A percentile compares a stretch with the other conserved stretches of the same genome.
Evolutionary conservation across 148 eudicot genomes (phyloP).

Genomic region (Simmondsia chinensis): DNA sequence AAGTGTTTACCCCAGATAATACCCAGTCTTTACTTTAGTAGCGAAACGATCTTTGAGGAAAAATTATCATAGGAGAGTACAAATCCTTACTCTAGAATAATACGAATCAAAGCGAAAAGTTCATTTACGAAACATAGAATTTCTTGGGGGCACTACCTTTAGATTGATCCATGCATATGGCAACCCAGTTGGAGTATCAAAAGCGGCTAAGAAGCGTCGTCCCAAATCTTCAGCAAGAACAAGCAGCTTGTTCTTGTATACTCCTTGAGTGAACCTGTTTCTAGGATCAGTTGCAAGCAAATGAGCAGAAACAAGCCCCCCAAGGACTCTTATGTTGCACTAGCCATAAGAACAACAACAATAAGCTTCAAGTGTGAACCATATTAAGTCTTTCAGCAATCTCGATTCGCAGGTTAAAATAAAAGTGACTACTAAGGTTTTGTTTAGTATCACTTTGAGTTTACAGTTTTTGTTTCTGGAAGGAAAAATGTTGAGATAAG

Average conservation of each 20-base stretch:
- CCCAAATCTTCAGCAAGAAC: constrained; percentile 84
- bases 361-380: constrained; percentile 9
- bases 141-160: constrained; percentile 73
- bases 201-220: constrained; percentile 76
- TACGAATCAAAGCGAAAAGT: too few relatives aligned
- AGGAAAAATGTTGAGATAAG: too few relatives aligned
- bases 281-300: constrained; percentile 99
- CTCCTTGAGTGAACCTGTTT: constrained; percentile 81
- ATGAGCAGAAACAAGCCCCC: constrained; percentile 99
- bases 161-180: constrained; percentile 99
- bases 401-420: neutral
- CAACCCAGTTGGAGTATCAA: constrained; percentile 80
- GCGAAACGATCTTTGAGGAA: too few relatives aligned
- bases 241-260: constrained; percentile 74
- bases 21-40: too few relatives aligned
- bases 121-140: too few relatives aligned
- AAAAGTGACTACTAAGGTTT: neutral
- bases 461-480: too few relatives aligned
- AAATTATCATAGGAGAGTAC: too few relatives aligned
- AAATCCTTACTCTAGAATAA: too few relatives aligned
- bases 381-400: neutral
- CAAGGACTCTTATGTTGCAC: constrained; percentile 99
- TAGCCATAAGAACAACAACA: constrained; percentile 34
- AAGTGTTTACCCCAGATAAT: too few relatives aligned
- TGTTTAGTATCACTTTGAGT: too few relatives aligned